Conservation (phyloP, 805 yeast species). For the Monosporozyma siamensis region DNA sequence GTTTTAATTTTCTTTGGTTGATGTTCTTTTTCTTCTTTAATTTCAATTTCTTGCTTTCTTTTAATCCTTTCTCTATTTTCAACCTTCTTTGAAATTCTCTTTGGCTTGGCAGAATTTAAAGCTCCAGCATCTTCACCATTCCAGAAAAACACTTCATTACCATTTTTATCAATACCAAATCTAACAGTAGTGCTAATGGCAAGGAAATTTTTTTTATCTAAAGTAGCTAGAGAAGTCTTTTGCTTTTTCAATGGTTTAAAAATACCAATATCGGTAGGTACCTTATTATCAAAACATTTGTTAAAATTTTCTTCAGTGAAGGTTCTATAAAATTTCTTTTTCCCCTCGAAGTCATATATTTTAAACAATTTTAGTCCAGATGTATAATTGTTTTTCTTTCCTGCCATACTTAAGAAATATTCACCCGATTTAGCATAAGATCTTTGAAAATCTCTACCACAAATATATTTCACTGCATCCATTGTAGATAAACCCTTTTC, state of each 20-base stretch:
- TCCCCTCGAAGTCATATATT: constrained; percentile 65
- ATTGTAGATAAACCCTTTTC: constrained; percentile 51
- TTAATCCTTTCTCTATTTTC: background rate
- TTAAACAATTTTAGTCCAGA: constrained; percentile 39
- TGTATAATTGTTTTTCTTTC: constrained; percentile 25
- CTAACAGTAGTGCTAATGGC: constrained; percentile 25
- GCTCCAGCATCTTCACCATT: constrained; percentile 24
- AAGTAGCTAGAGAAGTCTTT: constrained; percentile 8
- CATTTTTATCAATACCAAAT: constrained; percentile 14
- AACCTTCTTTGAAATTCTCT: constrained; percentile 6
- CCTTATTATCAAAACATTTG: constrained; percentile 23
- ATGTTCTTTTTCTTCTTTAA: background rate
- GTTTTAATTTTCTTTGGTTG: background rate
- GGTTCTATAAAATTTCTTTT: constrained; percentile 62
- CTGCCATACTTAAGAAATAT: constrained; percentile 35
- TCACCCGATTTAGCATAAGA: constrained; percentile 46
- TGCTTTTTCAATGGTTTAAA: constrained; percentile 6
- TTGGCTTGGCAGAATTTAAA: constrained; percentile 5
- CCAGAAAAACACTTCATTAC: constrained; percentile 25
- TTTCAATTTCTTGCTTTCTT: constrained; percentile 1
- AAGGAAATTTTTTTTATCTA: constrained; percentile 20
- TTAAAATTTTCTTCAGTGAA: constrained; percentile 38
- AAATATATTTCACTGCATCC: constrained; percentile 39
- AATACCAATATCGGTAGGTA: constrained; percentile 18
- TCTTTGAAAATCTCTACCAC: constrained; percentile 47